Evolutionary conservation across 1,139 yeast genomes (phyloP), one percentile per base, ranked within the genome.

Genomic region (Hemisphaericaspora xylofermentans): DNA sequence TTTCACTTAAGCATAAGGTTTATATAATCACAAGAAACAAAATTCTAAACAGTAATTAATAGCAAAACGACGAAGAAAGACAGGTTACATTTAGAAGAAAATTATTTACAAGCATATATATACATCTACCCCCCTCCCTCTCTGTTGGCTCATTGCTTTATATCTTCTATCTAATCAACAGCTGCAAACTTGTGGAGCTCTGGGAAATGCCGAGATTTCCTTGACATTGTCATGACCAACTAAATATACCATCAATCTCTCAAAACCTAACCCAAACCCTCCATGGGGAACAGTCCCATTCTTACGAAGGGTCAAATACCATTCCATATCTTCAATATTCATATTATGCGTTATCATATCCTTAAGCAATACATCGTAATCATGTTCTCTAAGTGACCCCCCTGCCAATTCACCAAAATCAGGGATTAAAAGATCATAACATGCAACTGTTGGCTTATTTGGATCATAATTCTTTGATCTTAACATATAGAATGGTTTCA

Each of bases 321-420:
- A 94, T 25, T 76, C 70, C 63, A 91, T 64, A 12, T 82, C 83
- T 1, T 67, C 71, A 5, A 64, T 48, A 56, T 82, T 78, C 87
- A 83, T 82, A 10, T 57, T 50, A 48, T 84, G 63, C 2, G 57
- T 42, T 2, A 56, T 44, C 67, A 91, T 82, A 42, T 79, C 83
- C 1, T 48, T 45, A 3, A 69, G 52, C 14, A 93, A 64, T 15
- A 47, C 56, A 0, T 61, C 73, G 44, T 78, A 66, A 47, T 78
- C 64, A 54, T 87, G 88, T 54, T 93, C 96, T 61, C 99, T 86
- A 47, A 94, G 52, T 1, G 96, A 88, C 0, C 98, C 98, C 1
- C 98, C 98, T 3, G 88, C 82, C n/a, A 93, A 69, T 58, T 93
- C 98, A n/a, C 98, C 98, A 47, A 93, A 76, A 22, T 83, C 91